phyloP scores from a whole-genome alignment of 176 grass and related monocot species.

The Aechmea fasciata region DNA sequence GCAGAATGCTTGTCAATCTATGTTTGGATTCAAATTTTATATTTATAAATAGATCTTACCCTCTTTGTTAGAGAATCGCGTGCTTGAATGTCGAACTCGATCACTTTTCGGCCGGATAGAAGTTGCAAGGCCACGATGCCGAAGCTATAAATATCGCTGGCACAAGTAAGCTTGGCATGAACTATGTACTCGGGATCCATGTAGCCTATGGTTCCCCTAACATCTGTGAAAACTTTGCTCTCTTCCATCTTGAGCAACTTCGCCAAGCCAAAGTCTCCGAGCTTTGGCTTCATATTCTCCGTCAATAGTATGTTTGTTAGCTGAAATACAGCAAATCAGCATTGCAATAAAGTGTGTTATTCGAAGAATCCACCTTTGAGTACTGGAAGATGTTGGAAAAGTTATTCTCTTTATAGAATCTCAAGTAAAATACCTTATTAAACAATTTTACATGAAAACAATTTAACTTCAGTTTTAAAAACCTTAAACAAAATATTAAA shows the following conservation, averaged over 20 bases:
- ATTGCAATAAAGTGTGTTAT: not conserved
- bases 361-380: not conserved
- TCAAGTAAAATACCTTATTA: too few relatives aligned
- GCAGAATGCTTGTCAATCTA: too few relatives aligned
- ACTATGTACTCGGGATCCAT: constrained; percentile 69
- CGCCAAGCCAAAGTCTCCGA: constrained; percentile 53
- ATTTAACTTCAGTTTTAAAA: too few relatives aligned
- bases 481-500: too few relatives aligned
- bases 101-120: constrained; percentile 59
- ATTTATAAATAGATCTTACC: constrained; percentile 15
- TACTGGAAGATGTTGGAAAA: too few relatives aligned
- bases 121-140: constrained; percentile 50
- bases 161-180: constrained; percentile 42
- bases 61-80: constrained; percentile 48
- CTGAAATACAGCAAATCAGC: constrained; percentile 14
- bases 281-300: constrained; percentile 37
- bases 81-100: constrained; percentile 45
- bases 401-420: too few relatives aligned
- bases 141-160: constrained; percentile 64
- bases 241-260: constrained; percentile 50
- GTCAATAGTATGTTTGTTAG: constrained; percentile 60
- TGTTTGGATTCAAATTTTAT: too few relatives aligned
- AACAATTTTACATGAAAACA: too few relatives aligned
- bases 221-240: constrained; percentile 50
- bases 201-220: constrained; percentile 62